Percentiles rank a stretch among this genome's conserved stretches.
These are phyloP conservation scores for Cyberlindnera galapagoensis DNA, from an alignment of 805 yeast genomes.

Conservation along the genomic window DNA sequence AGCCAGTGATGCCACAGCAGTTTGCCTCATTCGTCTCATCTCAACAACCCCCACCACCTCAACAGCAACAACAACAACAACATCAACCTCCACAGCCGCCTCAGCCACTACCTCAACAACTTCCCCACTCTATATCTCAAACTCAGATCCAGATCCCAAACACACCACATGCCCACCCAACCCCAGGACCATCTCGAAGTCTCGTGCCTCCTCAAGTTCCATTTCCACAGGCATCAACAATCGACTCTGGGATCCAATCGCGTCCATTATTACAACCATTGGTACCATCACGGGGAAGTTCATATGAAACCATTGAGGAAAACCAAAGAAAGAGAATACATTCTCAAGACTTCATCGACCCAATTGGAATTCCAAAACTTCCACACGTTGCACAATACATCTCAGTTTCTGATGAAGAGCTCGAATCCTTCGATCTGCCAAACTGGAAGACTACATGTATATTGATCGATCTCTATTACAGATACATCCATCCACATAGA, in stretches of 20 bases:
- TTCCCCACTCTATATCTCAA: too few species aligned
- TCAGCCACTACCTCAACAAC: constrained; percentile 1
- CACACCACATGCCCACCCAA: background rate
- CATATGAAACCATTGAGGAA: too few species aligned
- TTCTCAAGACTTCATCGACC: too few species aligned
- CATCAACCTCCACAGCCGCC: background rate
- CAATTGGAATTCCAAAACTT: constrained; percentile 10
- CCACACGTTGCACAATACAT: constrained; percentile 9
- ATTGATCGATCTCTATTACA: constrained; percentile 33
- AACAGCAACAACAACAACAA: too few species aligned
- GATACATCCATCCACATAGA: constrained; percentile 34
- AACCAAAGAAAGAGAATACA: constrained; percentile 10
- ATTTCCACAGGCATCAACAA: constrained; percentile 2
- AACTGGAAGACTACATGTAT: constrained; percentile 26
- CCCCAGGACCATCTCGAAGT: background rate
- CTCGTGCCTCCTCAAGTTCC: background rate
- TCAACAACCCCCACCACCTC: too few species aligned
- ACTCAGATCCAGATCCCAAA: background rate
- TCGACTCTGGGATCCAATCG: too few species aligned
- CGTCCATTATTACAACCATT: too few species aligned
- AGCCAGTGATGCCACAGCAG: constrained; percentile 1
- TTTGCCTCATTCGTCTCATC: background rate
- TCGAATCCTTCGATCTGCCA: constrained; percentile 32
- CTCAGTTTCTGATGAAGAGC: constrained; percentile 24
- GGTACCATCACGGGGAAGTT: too few species aligned